phyloP scores from a whole-genome alignment of 2,329 filamentous ascomycete genomes.

The Sporothrix humicola region DNA sequence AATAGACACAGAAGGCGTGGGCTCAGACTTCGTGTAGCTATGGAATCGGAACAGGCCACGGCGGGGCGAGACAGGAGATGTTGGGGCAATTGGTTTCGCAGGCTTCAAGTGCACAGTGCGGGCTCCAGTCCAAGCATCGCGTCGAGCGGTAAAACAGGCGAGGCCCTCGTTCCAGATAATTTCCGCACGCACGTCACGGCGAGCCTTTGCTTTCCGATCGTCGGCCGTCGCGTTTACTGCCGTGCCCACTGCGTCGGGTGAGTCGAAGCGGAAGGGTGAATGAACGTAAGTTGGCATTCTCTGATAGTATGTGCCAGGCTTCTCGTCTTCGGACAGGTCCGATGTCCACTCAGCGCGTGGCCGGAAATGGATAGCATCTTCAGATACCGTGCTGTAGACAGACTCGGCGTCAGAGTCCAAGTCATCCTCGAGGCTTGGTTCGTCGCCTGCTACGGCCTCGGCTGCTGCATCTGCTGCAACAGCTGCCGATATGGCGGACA shows the following conservation, averaged over 20 bases:
- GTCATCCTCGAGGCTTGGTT: constrained; percentile 46
- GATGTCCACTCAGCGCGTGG: constrained; percentile 63
- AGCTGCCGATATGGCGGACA: constrained; percentile 31
- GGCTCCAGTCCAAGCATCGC: constrained; percentile 87
- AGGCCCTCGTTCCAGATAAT: constrained; percentile 81
- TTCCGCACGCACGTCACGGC: constrained; percentile 66
- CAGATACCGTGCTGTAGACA: constrained; percentile 63
- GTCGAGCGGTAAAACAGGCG: constrained; percentile 75
- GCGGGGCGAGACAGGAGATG: constrained; percentile 53
- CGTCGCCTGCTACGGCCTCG: background rate
- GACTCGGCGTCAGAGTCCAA: constrained; percentile 55
- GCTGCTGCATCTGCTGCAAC: constrained; percentile 1
- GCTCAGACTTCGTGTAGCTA: constrained; percentile 41
- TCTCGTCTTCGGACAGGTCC: constrained; percentile 60
- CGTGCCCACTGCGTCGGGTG: constrained; percentile 53
- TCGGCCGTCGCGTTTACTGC: constrained; percentile 51
- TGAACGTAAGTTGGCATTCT: constrained; percentile 39
- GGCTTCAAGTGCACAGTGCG: constrained; percentile 61
- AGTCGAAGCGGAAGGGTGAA: constrained; percentile 60
- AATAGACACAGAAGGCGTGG: constrained; percentile 23
- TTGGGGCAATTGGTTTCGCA: constrained; percentile 47
- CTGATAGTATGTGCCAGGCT: constrained; percentile 39
- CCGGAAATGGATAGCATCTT: constrained; percentile 58
- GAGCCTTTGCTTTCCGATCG: constrained; percentile 60
- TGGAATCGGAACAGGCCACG: constrained; percentile 58